Conservation (phyloP, 2,329 filamentous ascomycete species). For the Pestalotiopsis sp. region DNA sequence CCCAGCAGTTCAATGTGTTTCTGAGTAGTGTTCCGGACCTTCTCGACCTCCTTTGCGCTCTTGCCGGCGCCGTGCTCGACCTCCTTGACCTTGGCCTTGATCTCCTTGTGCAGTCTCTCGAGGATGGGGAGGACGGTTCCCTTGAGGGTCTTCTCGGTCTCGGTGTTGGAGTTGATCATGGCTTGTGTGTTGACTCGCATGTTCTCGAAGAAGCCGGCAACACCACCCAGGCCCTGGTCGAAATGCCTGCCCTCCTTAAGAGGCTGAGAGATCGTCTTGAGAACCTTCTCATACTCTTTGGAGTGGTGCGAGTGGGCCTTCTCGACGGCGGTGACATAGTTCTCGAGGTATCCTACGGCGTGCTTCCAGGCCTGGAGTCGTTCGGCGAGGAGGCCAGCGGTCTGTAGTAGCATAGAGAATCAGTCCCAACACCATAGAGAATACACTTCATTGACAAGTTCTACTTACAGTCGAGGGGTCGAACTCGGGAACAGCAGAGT, state of each 20-base stretch:
- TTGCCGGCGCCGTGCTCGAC: conserved; percentile 80
- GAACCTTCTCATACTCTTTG: conserved; percentile 92
- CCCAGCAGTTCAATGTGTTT: conserved; percentile 95
- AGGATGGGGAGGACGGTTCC: conserved; percentile 84
- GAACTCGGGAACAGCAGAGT: conserved; percentile 59
- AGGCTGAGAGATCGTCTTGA: conserved; percentile 90
- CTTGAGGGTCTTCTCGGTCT: conserved; percentile 91
- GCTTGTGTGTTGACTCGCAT: conserved; percentile 88
- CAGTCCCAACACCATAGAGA: not conserved
- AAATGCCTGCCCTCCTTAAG: conserved; percentile 92
- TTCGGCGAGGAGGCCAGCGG: conserved; percentile 80
- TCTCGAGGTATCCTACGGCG: conserved; percentile 86
- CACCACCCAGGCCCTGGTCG: conserved; percentile 82
- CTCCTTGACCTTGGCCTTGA: conserved; percentile 96
- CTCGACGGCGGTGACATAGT: conserved; percentile 83
- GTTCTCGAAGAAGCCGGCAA: conserved; percentile 92
- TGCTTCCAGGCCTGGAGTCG: conserved; percentile 96
- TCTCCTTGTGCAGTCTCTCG: conserved; percentile 89
- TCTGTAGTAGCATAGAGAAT: conserved; percentile 46
- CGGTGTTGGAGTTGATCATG: conserved; percentile 83
- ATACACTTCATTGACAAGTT: not conserved
- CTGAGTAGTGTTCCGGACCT: conserved; percentile 82
- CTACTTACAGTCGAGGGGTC: conserved; percentile 60
- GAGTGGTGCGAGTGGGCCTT: conserved; percentile 83
- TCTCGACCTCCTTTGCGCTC: conserved; percentile 87